phyloP scores from a whole-genome alignment of 2,329 filamentous ascomycete genomes.

The Fusarium foetens region DNA sequence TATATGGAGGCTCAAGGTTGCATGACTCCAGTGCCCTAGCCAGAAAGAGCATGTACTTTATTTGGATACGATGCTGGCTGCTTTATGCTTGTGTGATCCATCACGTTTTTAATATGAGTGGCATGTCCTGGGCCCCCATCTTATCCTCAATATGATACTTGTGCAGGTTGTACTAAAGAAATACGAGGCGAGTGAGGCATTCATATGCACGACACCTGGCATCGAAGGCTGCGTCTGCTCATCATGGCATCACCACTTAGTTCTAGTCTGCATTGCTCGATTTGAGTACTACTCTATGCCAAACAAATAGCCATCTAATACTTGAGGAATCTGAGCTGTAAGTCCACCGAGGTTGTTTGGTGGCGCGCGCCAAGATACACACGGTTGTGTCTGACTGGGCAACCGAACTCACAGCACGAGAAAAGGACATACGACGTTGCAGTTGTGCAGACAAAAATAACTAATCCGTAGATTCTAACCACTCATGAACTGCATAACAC shows the following conservation, averaged over 20 bases:
- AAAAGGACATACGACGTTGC: slow-evolving; percentile 11
- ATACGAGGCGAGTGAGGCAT: slow-evolving; percentile 9
- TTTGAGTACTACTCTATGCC: background rate
- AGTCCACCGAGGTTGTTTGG: background rate
- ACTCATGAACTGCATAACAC: slow-evolving; percentile 3
- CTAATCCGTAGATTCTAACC: background rate
- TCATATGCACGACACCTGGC: slow-evolving; percentile 9
- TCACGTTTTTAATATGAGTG: slow-evolving; percentile 14
- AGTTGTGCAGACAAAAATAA: background rate
- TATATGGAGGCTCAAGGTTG: background rate
- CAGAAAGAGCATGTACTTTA: slow-evolving; percentile 10
- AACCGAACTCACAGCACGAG: slow-evolving; percentile 1
- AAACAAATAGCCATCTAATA: background rate
- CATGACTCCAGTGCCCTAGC: background rate
- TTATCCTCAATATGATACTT: slow-evolving; percentile 1
- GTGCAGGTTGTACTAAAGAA: background rate
- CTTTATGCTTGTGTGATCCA: slow-evolving; percentile 7
- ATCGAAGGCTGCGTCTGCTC: background rate
- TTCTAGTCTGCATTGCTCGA: background rate
- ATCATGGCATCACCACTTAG: background rate
- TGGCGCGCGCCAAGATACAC: slow-evolving; percentile 5
- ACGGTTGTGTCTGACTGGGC: slow-evolving; percentile 13
- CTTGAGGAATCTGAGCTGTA: background rate
- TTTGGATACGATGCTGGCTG: slow-evolving; percentile 28
- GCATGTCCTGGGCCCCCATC: slow-evolving; percentile 9